phyloP scores from a whole-genome alignment of 345 rosid species.

The Citrus cavaleriei region DNA sequence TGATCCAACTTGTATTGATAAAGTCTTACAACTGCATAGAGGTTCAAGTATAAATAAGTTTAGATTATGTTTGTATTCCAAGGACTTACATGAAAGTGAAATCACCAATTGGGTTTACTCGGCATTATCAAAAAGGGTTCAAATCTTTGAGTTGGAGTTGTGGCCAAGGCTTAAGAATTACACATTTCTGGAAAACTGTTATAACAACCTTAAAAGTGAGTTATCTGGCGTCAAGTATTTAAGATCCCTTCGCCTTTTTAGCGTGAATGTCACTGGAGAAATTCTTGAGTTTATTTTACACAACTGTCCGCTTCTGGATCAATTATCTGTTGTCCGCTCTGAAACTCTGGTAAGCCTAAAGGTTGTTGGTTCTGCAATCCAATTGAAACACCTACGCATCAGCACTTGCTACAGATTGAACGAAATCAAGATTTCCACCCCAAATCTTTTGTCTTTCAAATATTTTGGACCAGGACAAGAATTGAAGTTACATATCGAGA shows the following conservation, averaged over 20 bases:
- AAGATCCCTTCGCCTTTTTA: neutral
- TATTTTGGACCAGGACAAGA: neutral
- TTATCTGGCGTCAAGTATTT: neutral
- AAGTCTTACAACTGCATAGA: neutral
- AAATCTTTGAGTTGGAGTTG: neutral
- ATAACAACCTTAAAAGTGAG: neutral
- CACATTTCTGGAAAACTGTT: neutral
- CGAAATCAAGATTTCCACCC: neutral
- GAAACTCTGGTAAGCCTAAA: neutral
- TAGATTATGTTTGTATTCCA: neutral
- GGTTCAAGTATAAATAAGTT: neutral
- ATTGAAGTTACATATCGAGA: neutral
- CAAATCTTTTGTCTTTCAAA: neutral
- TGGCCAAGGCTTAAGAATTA: too few species aligned
- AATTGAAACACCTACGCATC: neutral
- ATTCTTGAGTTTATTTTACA: neutral
- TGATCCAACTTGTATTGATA: neutral
- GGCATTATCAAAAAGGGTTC: neutral
- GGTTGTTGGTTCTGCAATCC: neutral
- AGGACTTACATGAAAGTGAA: neutral
- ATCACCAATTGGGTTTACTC: neutral
- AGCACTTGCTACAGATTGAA: neutral
- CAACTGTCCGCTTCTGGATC: neutral
- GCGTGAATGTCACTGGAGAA: neutral
- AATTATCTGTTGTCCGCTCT: neutral